Evolutionary conservation across 2,329 filamentous ascomycete species (phyloP).

Genomic region (Talaromyces amestolkiae): DNA sequence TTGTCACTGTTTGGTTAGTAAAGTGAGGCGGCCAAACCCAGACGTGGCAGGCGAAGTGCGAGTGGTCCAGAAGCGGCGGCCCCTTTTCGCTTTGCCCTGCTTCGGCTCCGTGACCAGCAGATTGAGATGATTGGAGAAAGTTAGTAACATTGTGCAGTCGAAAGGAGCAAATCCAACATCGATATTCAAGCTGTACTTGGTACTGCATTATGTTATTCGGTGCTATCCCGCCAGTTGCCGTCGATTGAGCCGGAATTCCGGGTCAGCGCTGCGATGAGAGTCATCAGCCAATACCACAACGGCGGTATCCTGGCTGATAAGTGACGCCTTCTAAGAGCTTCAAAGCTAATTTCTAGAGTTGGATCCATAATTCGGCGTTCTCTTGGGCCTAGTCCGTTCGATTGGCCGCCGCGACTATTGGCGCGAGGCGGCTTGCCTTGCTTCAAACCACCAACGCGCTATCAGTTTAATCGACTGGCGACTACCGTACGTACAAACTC

Average conservation of each 20-base stretch:
- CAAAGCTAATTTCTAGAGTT: neutral
- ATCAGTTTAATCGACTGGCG: neutral
- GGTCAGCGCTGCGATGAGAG: neutral
- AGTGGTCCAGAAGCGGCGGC: constrained; percentile 10
- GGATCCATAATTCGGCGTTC: neutral
- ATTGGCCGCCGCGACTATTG: constrained; percentile 18
- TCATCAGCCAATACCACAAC: neutral
- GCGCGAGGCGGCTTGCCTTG: constrained; percentile 12
- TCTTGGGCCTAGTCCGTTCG: constrained; percentile 2
- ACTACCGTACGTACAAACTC: neutral
- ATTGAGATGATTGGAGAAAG: neutral
- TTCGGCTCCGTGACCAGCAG: neutral
- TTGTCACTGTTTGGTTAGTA: neutral
- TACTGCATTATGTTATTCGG: neutral
- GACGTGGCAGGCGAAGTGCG: constrained; percentile 8
- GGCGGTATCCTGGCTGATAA: neutral
- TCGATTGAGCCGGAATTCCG: neutral
- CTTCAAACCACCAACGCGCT: neutral
- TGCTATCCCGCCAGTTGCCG: neutral
- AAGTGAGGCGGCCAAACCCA: constrained; percentile 13
- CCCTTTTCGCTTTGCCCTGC: neutral
- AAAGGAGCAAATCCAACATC: neutral
- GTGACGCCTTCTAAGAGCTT: neutral
- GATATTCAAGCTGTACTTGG: neutral
- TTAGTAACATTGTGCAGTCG: neutral